phyloP scores from a whole-genome alignment of 371 early-diverging fungal genomes.

The Mortierella sp. region DNA sequence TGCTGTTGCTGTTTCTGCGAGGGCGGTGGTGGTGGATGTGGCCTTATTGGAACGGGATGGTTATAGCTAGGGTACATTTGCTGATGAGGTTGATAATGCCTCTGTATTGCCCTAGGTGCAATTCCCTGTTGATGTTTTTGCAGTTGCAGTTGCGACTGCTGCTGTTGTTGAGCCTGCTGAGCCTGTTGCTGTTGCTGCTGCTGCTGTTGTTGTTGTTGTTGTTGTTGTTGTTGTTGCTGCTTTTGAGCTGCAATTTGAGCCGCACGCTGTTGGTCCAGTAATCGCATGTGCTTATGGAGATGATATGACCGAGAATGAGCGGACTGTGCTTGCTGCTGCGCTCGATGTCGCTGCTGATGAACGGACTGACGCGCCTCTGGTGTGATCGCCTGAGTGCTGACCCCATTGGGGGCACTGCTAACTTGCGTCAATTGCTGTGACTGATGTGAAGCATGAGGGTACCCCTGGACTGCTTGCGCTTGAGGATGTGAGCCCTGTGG shows the following conservation, averaged over 20 bases:
- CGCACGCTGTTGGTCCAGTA: slow-evolving; percentile 49
- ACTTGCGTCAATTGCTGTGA: slow-evolving; percentile 10
- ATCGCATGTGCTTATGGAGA: slow-evolving; percentile 52
- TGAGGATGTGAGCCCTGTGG: background rate
- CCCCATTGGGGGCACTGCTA: slow-evolving; percentile 4
- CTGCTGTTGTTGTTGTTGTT: slow-evolving; percentile 21
- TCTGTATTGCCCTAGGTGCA: slow-evolving; percentile 23
- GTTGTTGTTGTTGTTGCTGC: slow-evolving; percentile 8
- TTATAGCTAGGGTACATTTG: slow-evolving; percentile 45
- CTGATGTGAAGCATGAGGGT: slow-evolving; percentile 11
- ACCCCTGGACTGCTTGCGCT: slow-evolving; percentile 8
- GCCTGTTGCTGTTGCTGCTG: slow-evolving; percentile 12
- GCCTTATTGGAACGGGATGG: slow-evolving; percentile 47
- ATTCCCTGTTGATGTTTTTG: slow-evolving; percentile 9
- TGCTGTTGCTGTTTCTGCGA: slow-evolving; percentile 9
- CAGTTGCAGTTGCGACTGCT: background rate
- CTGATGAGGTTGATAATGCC: slow-evolving; percentile 52
- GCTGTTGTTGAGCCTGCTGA: slow-evolving; percentile 1
- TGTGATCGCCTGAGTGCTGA: background rate
- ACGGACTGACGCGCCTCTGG: slow-evolving; percentile 38
- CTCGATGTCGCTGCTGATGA: slow-evolving; percentile 50
- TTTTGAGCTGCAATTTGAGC: slow-evolving; percentile 31
- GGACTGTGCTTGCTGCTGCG: slow-evolving; percentile 53
- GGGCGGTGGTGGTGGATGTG: slow-evolving; percentile 30
- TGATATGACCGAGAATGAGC: slow-evolving; percentile 54